phyloP scores from a whole-genome alignment of 2,329 filamentous ascomycete species.

The Raffaelea arxii region DNA sequence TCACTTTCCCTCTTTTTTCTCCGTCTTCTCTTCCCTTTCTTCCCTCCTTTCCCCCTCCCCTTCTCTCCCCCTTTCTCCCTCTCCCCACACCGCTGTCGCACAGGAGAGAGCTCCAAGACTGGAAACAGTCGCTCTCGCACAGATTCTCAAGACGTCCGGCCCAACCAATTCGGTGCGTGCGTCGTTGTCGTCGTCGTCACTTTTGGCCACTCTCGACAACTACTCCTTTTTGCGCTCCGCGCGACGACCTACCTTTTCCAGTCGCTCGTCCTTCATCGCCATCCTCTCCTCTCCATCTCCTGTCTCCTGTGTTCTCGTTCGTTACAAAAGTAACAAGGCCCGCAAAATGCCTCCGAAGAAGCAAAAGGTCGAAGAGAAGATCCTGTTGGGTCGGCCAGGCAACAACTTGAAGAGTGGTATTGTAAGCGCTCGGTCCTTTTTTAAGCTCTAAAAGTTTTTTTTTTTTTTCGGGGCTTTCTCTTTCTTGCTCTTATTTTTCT shows the following conservation, averaged over 20 bases:
- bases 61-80: conserved; percentile 13
- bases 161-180: conserved; percentile 21
- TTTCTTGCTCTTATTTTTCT: neutral
- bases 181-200: conserved; percentile 13
- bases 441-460: neutral
- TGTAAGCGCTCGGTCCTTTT: conserved; percentile 39
- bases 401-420: conserved; percentile 99
- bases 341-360: conserved; percentile 93
- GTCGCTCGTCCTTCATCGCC: conserved; percentile 2
- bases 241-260: neutral
- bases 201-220: conserved; percentile 42
- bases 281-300: conserved; percentile 36
- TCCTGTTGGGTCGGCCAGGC: conserved; percentile 88
- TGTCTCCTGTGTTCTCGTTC: conserved; percentile 13
- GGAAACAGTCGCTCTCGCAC: conserved; percentile 6
- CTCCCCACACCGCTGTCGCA: neutral
- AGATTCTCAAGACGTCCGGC: conserved; percentile 28
- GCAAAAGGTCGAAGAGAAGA: conserved; percentile 81
- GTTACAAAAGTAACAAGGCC: conserved; percentile 37
- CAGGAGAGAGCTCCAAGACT: conserved; percentile 8
- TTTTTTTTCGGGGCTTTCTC: neutral
- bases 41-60: conserved; percentile 4
- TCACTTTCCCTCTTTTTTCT: neutral
- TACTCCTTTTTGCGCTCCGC: conserved; percentile 27
- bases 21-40: neutral